Base-by-base conservation (phyloP, 148 eudicot genomes). In the Cornus controversa region DNA sequence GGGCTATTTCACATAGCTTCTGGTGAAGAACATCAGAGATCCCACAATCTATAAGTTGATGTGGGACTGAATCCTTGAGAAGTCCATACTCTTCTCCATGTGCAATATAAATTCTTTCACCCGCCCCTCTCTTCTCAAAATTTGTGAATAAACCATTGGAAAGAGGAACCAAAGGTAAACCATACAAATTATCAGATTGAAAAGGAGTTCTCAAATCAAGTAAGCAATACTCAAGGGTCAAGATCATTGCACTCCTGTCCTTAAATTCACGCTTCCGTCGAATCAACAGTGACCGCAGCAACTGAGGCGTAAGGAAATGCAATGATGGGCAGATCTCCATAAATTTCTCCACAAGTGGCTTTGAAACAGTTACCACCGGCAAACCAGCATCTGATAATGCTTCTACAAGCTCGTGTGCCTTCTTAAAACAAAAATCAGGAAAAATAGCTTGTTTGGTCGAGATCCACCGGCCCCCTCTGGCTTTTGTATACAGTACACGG, bases 401-500 rank as follows among this genome's bases (percentile, higher is more conserved):
- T 67, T 93, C 91, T 74, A 86, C 79, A 86, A 96, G 97, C 79
- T 86, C 95, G 74, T 77, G 71, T 78, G 86, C 91, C 83, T 86
- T 87, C 20, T 85, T 84, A 84, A 96, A 96, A 67, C 85, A 75
- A 81, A 83, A 91, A 86, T 96, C 99, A 75, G 99, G 99, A 82
- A 93, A 88, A 73, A 96, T 81, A 47, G 94, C 93, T 76, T 96
- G 95, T 85, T 90, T 96, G 20, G 98, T 88, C 71, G 97, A 87
- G 84, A 93, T 90, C 99, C 98, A 96, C 77, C 89, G 95, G 57
- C 99, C 98, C 72, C 98, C 99, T 89, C 94, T 91, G 67, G 93
- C 90, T 86, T 88, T 89, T 28, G 99, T 93, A 81, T 90, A 84
- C 68, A 96, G 77, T 67, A 93, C 97, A 75, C 92, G 97, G 72